Percentiles rank a stretch among this genome's conserved stretches.
phyloP scores from a whole-genome alignment of 1,139 yeast genomes.

The Kodamaea fungicola region DNA sequence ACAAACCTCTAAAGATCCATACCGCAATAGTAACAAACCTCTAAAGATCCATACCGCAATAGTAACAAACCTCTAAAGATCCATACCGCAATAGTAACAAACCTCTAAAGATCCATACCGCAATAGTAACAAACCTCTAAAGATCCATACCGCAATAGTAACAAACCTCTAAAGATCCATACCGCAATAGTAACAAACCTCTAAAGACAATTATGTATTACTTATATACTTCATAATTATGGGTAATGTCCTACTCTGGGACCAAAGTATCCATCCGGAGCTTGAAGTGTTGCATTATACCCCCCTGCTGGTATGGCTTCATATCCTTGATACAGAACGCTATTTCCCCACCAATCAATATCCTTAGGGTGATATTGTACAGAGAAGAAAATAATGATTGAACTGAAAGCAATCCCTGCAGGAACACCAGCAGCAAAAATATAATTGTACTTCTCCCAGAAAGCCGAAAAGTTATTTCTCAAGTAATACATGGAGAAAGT shows the following conservation, averaged over 20 bases:
- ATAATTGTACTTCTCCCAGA: constrained; percentile 20
- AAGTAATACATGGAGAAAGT: constrained; percentile 15
- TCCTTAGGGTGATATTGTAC: constrained; percentile 15
- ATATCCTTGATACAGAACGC: constrained; percentile 11
- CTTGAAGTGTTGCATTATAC: constrained; percentile 12
- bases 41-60: too few relatives aligned
- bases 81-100: too few relatives aligned
- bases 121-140: too few relatives aligned
- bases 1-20: too few relatives aligned
- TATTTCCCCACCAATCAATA: constrained; percentile 18
- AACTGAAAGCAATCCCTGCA: constrained; percentile 18
- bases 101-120: too few relatives aligned
- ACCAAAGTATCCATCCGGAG: constrained; percentile 17
- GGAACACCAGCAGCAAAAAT: constrained; percentile 15
- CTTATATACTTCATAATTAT: not conserved
- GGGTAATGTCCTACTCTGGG: constrained; percentile 12
- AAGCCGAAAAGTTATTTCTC: constrained; percentile 12
- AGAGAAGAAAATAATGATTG: constrained; percentile 17
- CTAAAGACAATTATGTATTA: not conserved
- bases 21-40: too few relatives aligned
- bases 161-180: not conserved
- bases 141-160: not conserved
- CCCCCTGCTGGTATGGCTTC: constrained; percentile 9
- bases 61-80: too few relatives aligned
- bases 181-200: not conserved